Percentiles rank a stretch among this genome's conserved stretches.
phyloP scores from a whole-genome alignment of 1,284 basidiomycete species.

The Pseudozyma hubeiensis region DNA sequence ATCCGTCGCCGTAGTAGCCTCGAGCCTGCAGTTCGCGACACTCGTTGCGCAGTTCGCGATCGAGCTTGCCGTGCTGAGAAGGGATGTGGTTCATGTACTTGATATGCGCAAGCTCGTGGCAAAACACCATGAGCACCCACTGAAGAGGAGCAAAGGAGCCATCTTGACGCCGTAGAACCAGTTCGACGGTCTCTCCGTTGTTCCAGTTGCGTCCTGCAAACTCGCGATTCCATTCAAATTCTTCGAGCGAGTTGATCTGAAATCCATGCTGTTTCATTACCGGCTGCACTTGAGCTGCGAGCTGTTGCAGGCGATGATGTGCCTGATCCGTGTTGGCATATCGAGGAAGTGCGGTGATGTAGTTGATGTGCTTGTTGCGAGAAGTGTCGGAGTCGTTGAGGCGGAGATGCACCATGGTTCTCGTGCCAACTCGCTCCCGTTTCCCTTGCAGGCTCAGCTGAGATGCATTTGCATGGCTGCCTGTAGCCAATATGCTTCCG shows the following conservation, averaged over 20 bases:
- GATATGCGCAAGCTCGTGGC: slow-evolving; percentile 60
- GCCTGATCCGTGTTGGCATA: slow-evolving; percentile 45
- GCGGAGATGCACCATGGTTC: slow-evolving; percentile 50
- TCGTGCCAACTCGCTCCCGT: background rate
- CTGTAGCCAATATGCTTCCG: too few relatives aligned
- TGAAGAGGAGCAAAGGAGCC: slow-evolving; percentile 53
- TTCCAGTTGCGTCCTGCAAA: slow-evolving; percentile 62
- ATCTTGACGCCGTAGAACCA: slow-evolving; percentile 49
- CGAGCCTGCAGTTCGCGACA: slow-evolving; percentile 44
- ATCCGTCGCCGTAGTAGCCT: slow-evolving; percentile 60
- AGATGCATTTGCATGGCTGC: background rate
- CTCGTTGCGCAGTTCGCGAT: slow-evolving; percentile 42
- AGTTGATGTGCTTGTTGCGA: slow-evolving; percentile 59
- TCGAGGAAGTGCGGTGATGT: slow-evolving; percentile 49
- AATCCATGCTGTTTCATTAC: slow-evolving; percentile 58
- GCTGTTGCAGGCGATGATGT: slow-evolving; percentile 38
- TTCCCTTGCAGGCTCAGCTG: background rate
- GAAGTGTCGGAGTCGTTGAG: slow-evolving; percentile 56
- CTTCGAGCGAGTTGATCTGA: slow-evolving; percentile 58
- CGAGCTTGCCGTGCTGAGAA: slow-evolving; percentile 54
- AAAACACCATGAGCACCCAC: slow-evolving; percentile 55
- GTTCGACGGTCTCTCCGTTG: slow-evolving; percentile 57
- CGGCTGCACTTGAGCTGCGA: slow-evolving; percentile 58
- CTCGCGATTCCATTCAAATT: slow-evolving; percentile 58
- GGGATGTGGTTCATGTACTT: slow-evolving; percentile 61